A percentile compares a stretch with the other conserved stretches of the same genome.
Conservation (phyloP, 345 rosid species). For the Acer saccharum region DNA sequence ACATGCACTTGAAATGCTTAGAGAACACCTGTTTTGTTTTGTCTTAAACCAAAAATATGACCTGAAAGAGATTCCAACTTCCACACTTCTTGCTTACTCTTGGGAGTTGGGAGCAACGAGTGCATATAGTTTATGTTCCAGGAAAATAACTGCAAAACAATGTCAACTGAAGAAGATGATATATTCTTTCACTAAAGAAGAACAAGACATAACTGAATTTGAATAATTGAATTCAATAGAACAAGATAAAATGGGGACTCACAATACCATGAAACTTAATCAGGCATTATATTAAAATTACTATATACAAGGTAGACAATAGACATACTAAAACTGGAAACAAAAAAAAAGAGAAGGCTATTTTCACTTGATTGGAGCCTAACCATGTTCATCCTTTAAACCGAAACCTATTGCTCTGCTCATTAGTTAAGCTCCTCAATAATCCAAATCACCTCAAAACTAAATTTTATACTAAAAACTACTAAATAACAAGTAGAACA, state of each 20-base stretch:
- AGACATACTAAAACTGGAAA: constrained; percentile 9
- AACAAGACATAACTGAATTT: neutral
- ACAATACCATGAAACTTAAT: constrained; percentile 17
- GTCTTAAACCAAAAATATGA: too few relatives aligned
- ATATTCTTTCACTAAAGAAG: neutral
- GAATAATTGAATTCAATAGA: neutral
- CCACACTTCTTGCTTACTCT: too few relatives aligned
- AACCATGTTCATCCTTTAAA: constrained; percentile 6
- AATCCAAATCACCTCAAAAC: constrained; percentile 23
- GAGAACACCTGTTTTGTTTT: too few relatives aligned
- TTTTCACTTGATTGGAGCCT: constrained; percentile 27
- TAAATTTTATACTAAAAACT: constrained; percentile 24
- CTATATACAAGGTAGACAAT: constrained; percentile 33
- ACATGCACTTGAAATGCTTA: too few relatives aligned
- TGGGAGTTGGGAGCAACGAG: too few relatives aligned
- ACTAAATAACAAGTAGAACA: constrained; percentile 25
- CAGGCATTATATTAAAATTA: constrained; percentile 18
- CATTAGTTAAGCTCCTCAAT: constrained; percentile 19
- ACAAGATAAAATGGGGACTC: neutral
- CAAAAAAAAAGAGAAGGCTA: constrained; percentile 19
- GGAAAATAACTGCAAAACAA: too few relatives aligned
- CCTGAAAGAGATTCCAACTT: too few relatives aligned
- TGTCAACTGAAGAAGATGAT: neutral
- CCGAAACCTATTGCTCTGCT: constrained; percentile 16
- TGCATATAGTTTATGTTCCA: neutral